A percentile compares a stretch with the other conserved stretches of the same genome.
These are phyloP conservation scores for Cochliopodium minus DNA, from an alignment of 208 protist genomes.

Conservation along the genomic window DNA sequence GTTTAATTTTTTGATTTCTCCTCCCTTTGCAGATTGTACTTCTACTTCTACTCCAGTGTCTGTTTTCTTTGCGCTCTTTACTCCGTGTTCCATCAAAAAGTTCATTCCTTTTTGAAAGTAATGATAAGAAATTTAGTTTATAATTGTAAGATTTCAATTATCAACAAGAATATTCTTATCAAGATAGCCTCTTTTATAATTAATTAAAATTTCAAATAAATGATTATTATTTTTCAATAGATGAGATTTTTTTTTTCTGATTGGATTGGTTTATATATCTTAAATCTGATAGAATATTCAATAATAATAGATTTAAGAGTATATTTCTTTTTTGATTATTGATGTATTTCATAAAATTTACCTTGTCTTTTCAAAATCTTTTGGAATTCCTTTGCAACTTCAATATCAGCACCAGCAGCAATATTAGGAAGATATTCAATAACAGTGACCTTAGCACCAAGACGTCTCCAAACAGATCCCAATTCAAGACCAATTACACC, in stretches of 20 bases:
- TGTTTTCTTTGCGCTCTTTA: conserved; percentile 27
- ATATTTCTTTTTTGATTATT: no score
- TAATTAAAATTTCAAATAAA: conserved; percentile 64
- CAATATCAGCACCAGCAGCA: conserved; percentile 53
- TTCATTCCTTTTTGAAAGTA: conserved; percentile 48
- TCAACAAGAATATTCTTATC: conserved; percentile 17
- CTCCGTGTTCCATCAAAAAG: conserved; percentile 47
- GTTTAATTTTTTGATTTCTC: conserved; percentile 51
- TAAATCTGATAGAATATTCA: no score
- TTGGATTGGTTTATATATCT: no score
- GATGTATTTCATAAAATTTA: no score
- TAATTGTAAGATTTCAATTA: conserved; percentile 10
- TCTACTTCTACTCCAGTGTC: conserved; percentile 47
- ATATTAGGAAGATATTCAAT: conserved; percentile 85
- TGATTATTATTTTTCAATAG: no score
- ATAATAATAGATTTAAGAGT: no score
- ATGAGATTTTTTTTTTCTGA: no score
- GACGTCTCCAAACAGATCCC: conserved; percentile 89
- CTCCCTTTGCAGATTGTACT: conserved; percentile 61
- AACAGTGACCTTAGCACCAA: conserved; percentile 91
- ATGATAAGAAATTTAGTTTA: no score
- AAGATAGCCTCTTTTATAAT: conserved; percentile 63
- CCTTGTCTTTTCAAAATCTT: conserved; percentile 63
- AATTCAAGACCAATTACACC: conserved; percentile 96
- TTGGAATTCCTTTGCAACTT: conserved; percentile 51